Evolutionary conservation across 2,329 filamentous ascomycete genomes (phyloP), one percentile per base, ranked within the genome.

Genomic region (Cercospora canescens): DNA sequence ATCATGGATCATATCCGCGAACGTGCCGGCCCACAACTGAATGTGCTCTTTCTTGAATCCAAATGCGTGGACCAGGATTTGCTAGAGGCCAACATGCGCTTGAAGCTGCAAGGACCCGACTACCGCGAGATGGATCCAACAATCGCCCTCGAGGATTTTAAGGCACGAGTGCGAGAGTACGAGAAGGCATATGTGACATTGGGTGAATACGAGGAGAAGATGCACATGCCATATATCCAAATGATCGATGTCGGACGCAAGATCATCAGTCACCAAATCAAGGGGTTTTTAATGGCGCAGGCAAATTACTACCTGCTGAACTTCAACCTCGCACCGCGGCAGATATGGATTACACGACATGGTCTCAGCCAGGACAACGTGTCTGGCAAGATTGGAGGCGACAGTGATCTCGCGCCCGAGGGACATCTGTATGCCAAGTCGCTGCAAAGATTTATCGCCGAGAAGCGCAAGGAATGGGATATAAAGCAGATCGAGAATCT

Each of bases 221-320:
- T 96, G 75, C 89, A 94, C 73, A 90, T 97, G 87, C 92, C 96
- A 67, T 99, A 96, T 76, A 96, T 99, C 69, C 93, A 93, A 83
- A 97, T 98, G 91, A 92, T 98, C 70, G 95, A 99, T 78, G 95
- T 99, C 2, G 95, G 95, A 48, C 89, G 94, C 67, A 99, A 99
- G 79, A 87, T 98, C 67, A 89, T 98, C 50, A 91, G 94, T 55
- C 91, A 96, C 77, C 91, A 95, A 68, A 89, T 97, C 67, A 91
- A 91, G 71, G 95, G 95, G 6, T 99, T 99, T 79, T 84, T 99
- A 57, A 93, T 93, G 64, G 92, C 91, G 41, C 92, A 95, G 69
- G 95, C 96, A 63, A 93, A 95, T 64, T 96, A 94, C 70, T 99
- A 98, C 75, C 85, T 99, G 9, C 91, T 95, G 54, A 98, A 96